Conservation (phyloP, 306 rosid genomes). For the Prinsepia uniflora region DNA sequence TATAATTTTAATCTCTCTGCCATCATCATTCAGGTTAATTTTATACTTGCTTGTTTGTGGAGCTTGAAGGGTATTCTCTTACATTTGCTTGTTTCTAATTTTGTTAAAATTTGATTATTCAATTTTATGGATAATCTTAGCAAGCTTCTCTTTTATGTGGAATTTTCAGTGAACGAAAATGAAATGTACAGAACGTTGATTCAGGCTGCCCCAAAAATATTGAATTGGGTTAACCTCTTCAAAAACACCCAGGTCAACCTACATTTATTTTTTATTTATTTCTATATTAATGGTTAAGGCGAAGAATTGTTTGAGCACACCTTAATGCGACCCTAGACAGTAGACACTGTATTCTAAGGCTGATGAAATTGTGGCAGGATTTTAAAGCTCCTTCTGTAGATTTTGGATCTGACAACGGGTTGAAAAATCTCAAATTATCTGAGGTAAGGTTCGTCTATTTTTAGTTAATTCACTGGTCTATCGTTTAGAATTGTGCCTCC, state of each 20-base stretch:
- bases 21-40: not conserved
- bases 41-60: too few relatives aligned
- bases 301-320: not conserved
- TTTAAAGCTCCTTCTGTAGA: constrained; percentile 46
- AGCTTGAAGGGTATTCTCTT: not conserved
- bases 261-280: not conserved
- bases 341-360: not conserved
- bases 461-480: constrained; percentile 4
- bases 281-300: constrained; percentile 2
- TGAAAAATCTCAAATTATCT: constrained; percentile 54
- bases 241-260: constrained; percentile 54
- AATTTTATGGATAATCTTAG: constrained; percentile 17
- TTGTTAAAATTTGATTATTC: constrained; percentile 7
- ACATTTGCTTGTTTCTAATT: not conserved
- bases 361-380: constrained; percentile 41
- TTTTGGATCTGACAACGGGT: constrained; percentile 58
- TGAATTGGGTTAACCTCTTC: constrained; percentile 67
- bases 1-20: constrained; percentile 1
- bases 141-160: constrained; percentile 19
- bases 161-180: constrained; percentile 56
- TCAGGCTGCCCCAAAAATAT: constrained; percentile 68
- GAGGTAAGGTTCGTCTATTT: constrained; percentile 56
- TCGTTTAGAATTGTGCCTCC: constrained; percentile 6
- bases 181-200: constrained; percentile 57
- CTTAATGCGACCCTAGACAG: not conserved